phyloP scores from a whole-genome alignment of 1,139 yeast species.

The Suzukiozyma palmioleophila region DNA sequence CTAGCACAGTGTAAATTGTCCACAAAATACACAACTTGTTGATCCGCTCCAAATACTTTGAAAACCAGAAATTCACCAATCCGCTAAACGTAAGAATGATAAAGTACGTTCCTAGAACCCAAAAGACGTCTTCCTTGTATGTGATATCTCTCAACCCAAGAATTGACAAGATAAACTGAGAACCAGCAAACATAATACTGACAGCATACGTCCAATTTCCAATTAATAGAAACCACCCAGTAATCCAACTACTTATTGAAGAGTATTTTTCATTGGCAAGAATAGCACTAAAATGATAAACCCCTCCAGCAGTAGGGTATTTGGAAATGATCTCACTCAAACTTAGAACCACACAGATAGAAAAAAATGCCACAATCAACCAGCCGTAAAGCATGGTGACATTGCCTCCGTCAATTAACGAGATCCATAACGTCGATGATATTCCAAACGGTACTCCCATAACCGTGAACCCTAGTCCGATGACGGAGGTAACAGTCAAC shows the following conservation, averaged over 20 bases:
- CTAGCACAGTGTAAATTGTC: constrained; percentile 69
- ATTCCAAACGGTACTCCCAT: constrained; percentile 80
- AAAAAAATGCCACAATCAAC: constrained; percentile 57
- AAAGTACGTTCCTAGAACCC: constrained; percentile 55
- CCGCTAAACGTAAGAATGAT: constrained; percentile 56
- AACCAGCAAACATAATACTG: constrained; percentile 68
- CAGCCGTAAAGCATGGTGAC: constrained; percentile 71
- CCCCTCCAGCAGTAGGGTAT: constrained; percentile 71
- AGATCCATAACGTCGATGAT: constrained; percentile 65
- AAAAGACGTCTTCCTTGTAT: constrained; percentile 52
- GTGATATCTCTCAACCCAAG: constrained; percentile 57
- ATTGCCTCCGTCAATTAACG: constrained; percentile 69
- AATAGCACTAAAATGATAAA: constrained; percentile 72
- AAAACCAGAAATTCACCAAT: constrained; percentile 55
- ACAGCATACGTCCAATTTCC: constrained; percentile 78
- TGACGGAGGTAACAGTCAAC: constrained; percentile 60
- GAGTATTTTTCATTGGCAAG: constrained; percentile 56
- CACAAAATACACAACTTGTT: constrained; percentile 66
- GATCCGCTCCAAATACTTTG: constrained; percentile 55
- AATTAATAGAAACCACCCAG: constrained; percentile 69
- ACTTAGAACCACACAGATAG: constrained; percentile 60
- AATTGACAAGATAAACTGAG: constrained; percentile 64
- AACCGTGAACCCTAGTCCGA: constrained; percentile 69
- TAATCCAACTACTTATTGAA: constrained; percentile 60
- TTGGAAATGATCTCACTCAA: constrained; percentile 70